A percentile compares a stretch with the other conserved stretches of the same genome.
These are phyloP conservation scores for Lycium barbarum DNA, from an alignment of 257 asterid species.

Conservation along the genomic window DNA sequence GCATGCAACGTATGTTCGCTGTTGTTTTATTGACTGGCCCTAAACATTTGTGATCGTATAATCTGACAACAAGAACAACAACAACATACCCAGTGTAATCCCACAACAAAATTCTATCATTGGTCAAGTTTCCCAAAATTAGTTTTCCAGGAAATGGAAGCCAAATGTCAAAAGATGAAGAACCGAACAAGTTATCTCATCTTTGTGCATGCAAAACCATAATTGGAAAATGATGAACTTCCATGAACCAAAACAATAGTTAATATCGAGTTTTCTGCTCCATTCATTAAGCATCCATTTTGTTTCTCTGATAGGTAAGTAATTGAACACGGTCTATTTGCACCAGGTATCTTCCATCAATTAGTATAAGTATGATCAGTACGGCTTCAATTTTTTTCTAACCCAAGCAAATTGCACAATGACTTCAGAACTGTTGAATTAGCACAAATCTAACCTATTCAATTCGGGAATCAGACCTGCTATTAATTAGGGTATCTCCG, in stretches of 20 bases:
- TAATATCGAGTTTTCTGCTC: neutral
- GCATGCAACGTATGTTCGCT: neutral
- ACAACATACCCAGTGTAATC: no score
- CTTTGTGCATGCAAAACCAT: neutral
- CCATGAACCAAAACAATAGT: slow-evolving; percentile 1
- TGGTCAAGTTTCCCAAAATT: neutral
- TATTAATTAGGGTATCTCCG: no score
- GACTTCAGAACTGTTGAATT: neutral
- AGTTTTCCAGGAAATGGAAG: slow-evolving; percentile 11
- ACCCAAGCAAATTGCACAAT: neutral
- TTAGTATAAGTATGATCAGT: neutral
- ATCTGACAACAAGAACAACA: neutral
- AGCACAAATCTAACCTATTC: no score
- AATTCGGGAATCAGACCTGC: no score
- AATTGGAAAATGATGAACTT: neutral
- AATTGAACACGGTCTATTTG: neutral
- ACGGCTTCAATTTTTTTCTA: slow-evolving; percentile 14
- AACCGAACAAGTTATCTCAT: neutral
- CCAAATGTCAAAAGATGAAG: neutral
- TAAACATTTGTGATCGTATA: neutral
- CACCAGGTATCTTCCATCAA: slow-evolving; percentile 7
- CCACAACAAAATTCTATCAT: neutral
- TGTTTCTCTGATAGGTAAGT: slow-evolving; percentile 16
- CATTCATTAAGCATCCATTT: neutral
- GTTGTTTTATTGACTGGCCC: neutral